phyloP scores from a whole-genome alignment of 1,139 yeast species.

The Diutina sp. region DNA sequence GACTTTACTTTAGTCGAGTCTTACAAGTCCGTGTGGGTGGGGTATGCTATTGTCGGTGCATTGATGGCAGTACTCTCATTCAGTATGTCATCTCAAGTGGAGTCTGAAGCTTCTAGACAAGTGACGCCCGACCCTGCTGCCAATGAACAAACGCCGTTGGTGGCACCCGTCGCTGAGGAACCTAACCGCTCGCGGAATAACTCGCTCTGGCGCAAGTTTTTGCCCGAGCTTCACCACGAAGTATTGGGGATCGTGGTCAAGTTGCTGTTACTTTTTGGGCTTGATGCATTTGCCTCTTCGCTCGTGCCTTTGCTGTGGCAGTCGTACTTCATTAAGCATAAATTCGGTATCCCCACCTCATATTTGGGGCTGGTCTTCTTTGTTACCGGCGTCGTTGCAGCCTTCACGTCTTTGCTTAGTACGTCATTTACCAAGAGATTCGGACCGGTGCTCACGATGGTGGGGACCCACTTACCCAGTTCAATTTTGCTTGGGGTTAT shows the following conservation, averaged over 20 bases:
- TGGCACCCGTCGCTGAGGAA: background rate
- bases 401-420: conserved; percentile 27
- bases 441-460: conserved; percentile 34
- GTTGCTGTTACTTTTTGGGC: conserved; percentile 23
- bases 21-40: conserved; percentile 17
- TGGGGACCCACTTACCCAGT: conserved; percentile 30
- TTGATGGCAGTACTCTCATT: conserved; percentile 11
- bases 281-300: conserved; percentile 33
- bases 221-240: conserved; percentile 11
- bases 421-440: conserved; percentile 28
- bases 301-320: conserved; percentile 33
- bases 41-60: conserved; percentile 12
- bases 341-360: conserved; percentile 20
- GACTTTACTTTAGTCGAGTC: conserved; percentile 10
- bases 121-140: background rate
- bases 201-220: conserved; percentile 4
- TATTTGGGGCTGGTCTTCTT: conserved; percentile 27
- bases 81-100: conserved; percentile 12
- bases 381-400: conserved; percentile 24
- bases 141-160: background rate
- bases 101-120: background rate
- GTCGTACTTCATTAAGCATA: conserved; percentile 24
- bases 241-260: conserved; percentile 15
- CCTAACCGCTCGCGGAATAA: background rate
- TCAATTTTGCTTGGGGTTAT: conserved; percentile 23